Percentiles rank a stretch among this genome's conserved stretches.
Evolutionary conservation across 2,329 filamentous ascomycete genomes (phyloP).

Genomic region (Fusarium gaditjirri): DNA sequence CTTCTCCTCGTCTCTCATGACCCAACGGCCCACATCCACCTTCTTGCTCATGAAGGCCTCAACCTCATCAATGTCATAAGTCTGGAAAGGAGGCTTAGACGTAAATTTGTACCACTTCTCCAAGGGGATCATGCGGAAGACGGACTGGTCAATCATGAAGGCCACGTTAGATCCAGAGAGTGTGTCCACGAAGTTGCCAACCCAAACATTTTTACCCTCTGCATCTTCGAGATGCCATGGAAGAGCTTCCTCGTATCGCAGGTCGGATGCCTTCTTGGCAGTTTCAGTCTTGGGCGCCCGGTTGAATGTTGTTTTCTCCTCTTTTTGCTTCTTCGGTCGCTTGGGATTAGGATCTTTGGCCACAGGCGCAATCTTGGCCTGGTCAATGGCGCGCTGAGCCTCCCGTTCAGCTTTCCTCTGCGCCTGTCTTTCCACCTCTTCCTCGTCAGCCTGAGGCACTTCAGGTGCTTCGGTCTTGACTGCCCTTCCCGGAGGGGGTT

Average conservation of each 20-base stretch:
- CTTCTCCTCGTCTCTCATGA: slow-evolving; percentile 75
- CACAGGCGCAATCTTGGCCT: slow-evolving; percentile 92
- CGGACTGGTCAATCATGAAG: slow-evolving; percentile 74
- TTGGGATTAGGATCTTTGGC: slow-evolving; percentile 66
- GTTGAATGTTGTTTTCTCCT: slow-evolving; percentile 88
- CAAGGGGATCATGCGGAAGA: slow-evolving; percentile 86
- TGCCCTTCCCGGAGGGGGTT: slow-evolving; percentile 70
- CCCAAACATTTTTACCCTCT: slow-evolving; percentile 94
- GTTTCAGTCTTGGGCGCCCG: slow-evolving; percentile 83
- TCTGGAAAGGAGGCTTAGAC: slow-evolving; percentile 81
- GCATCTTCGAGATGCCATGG: slow-evolving; percentile 98
- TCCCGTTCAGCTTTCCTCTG: slow-evolving; percentile 82
- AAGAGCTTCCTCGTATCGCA: slow-evolving; percentile 92
- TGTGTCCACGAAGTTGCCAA: slow-evolving; percentile 89
- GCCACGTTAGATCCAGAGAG: slow-evolving; percentile 88
- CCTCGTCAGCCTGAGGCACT: slow-evolving; percentile 60
- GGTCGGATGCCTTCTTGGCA: slow-evolving; percentile 76
- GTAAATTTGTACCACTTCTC: slow-evolving; percentile 96
- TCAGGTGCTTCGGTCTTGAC: slow-evolving; percentile 68
- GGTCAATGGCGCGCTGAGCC: slow-evolving; percentile 84
- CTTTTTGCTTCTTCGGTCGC: slow-evolving; percentile 71
- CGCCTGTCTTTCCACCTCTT: slow-evolving; percentile 72
- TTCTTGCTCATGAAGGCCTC: slow-evolving; percentile 86
- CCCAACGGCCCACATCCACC: slow-evolving; percentile 80
- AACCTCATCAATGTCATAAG: slow-evolving; percentile 83